These are phyloP conservation scores for Sarocladium brachiariae DNA, from an alignment of 2,329 filamentous ascomycete species.

Conservation along the genomic window DNA sequence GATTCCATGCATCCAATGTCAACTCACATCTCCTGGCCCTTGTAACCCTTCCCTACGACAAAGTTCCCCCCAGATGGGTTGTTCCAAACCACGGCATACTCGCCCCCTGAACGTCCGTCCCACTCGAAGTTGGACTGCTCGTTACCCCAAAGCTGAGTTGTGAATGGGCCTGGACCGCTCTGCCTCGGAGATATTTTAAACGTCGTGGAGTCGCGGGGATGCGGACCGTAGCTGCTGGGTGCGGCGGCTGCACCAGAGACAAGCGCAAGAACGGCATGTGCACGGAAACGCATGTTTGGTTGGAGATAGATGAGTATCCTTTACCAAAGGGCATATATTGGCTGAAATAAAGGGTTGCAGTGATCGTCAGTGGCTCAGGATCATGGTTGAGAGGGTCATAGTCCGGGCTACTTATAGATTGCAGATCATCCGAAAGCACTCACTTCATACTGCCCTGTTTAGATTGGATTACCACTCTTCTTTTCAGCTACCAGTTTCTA, in stretches of 20 bases:
- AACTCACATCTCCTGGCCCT: conserved; percentile 8
- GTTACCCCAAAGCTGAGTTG: conserved; percentile 10
- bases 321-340: background rate
- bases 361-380: conserved; percentile 4
- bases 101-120: conserved; percentile 1
- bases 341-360: conserved; percentile 3
- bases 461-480: background rate
- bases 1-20: background rate
- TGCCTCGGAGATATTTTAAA: conserved; percentile 1
- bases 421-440: background rate
- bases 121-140: conserved; percentile 10
- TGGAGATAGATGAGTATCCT: background rate
- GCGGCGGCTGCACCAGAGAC: background rate
- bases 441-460: background rate
- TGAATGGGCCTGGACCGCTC: conserved; percentile 3
- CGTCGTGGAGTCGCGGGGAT: background rate
- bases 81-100: conserved; percentile 8
- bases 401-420: conserved; percentile 3
- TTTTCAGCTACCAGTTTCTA: too few species aligned
- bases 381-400: background rate
- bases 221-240: conserved; percentile 4
- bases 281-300: background rate
- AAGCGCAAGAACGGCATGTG: background rate
- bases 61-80: conserved; percentile 10
- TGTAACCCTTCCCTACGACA: conserved; percentile 11